phyloP scores from a whole-genome alignment of 176 grass and related monocot genomes.

The Guadua angustifolia region DNA sequence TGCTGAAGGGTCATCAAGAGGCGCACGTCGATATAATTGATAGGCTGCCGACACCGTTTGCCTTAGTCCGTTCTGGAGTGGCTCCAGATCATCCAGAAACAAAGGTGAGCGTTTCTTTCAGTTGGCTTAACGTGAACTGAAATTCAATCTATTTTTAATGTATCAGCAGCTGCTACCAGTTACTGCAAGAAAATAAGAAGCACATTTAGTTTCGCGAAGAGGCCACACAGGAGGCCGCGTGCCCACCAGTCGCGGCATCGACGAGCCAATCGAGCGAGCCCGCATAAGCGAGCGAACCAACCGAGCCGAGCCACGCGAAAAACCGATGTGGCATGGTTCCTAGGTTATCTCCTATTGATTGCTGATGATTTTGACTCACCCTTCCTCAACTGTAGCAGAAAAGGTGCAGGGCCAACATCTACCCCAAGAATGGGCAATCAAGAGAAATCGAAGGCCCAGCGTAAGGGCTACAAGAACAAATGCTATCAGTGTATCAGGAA shows the following conservation, averaged over 20 bases:
- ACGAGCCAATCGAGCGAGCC: too few species aligned
- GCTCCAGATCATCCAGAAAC: constrained; percentile 96
- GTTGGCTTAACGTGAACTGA: background rate
- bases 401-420: constrained; percentile 46
- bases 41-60: constrained; percentile 80
- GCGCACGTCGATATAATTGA: constrained; percentile 82
- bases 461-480: constrained; percentile 96
- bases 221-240: too few species aligned
- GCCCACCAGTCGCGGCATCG: too few species aligned
- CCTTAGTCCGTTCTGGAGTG: constrained; percentile 81
- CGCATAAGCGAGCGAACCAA: too few species aligned
- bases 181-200: background rate
- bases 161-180: background rate
- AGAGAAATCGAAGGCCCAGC: constrained; percentile 79
- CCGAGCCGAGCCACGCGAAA: too few species aligned
- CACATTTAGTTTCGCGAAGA: background rate
- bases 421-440: constrained; percentile 66
- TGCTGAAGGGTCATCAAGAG: constrained; percentile 72
- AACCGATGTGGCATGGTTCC: too few species aligned
- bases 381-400: too few species aligned
- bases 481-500: constrained; percentile 90
- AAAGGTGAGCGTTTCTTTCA: constrained; percentile 54
- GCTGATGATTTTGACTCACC: too few species aligned
- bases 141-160: background rate
- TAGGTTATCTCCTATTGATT: too few species aligned